A percentile compares a stretch with the other conserved stretches of the same genome.
phyloP scores from a whole-genome alignment of 2,329 filamentous ascomycete species.

The Trichoderma atrobrunneum region DNA sequence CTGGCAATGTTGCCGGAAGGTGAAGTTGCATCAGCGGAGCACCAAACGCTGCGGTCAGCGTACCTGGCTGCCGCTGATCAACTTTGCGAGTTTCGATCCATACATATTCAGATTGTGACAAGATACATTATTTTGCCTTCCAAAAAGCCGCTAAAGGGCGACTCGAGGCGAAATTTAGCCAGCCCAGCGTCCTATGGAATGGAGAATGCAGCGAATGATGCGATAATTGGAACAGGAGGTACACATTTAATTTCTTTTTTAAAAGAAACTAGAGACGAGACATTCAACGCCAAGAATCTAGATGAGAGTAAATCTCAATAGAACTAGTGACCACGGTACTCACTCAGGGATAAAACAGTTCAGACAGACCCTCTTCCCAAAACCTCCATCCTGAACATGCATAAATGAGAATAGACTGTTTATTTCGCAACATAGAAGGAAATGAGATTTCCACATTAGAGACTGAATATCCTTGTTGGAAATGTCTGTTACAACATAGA shows the following conservation, averaged over 20 bases:
- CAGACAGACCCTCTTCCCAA: too few relatives aligned
- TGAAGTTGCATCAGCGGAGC: background rate
- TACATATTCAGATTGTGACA: background rate
- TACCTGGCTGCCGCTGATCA: background rate
- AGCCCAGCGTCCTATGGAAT: background rate
- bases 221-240: background rate
- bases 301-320: background rate
- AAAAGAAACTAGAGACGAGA: background rate
- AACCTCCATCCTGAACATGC: too few relatives aligned
- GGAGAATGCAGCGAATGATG: background rate
- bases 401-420: too few relatives aligned
- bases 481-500: too few relatives aligned
- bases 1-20: background rate
- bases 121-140: background rate
- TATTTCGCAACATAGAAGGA: too few relatives aligned
- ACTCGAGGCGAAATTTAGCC: background rate
- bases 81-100: background rate
- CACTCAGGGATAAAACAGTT: too few relatives aligned
- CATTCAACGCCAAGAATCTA: background rate
- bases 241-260: background rate
- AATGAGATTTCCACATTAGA: too few relatives aligned
- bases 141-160: background rate
- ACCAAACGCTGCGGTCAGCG: background rate
- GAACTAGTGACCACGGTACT: background rate
- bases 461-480: too few relatives aligned